Evolutionary conservation across 2,329 filamentous ascomycete species (phyloP).

Genomic region (Hypoxylon sp.): DNA sequence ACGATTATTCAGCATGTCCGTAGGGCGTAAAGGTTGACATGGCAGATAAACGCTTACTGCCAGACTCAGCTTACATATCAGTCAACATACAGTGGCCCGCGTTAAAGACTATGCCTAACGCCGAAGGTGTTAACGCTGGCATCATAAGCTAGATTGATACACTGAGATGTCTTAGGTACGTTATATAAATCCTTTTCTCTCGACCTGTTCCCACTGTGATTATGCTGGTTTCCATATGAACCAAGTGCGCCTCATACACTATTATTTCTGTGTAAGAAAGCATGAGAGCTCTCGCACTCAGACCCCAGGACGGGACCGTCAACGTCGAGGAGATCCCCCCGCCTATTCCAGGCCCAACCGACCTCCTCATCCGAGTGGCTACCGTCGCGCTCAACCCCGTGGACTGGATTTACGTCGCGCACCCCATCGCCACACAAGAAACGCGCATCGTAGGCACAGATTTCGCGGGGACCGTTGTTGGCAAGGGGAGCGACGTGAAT

Average conservation of each 20-base stretch:
- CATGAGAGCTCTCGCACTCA: constrained; percentile 20
- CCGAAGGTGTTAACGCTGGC: not conserved
- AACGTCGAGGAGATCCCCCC: constrained; percentile 19
- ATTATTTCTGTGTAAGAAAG: not conserved
- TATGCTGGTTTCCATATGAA: not conserved
- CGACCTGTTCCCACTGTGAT: not conserved
- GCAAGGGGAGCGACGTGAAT: not conserved
- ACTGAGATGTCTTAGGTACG: not conserved
- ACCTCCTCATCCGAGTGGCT: constrained; percentile 19
- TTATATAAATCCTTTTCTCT: not conserved
- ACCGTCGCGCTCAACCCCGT: constrained; percentile 24
- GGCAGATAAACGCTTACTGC: not conserved
- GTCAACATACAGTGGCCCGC: not conserved
- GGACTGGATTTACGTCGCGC: constrained; percentile 16
- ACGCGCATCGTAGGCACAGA: constrained; percentile 12
- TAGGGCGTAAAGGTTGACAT: constrained; percentile 17
- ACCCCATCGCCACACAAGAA: constrained; percentile 10
- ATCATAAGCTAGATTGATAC: not conserved
- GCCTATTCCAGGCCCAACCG: constrained; percentile 4
- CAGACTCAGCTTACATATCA: constrained; percentile 12
- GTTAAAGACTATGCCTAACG: not conserved
- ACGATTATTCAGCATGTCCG: constrained; percentile 11
- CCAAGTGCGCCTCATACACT: not conserved
- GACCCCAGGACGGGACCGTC: not conserved
- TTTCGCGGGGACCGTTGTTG: constrained; percentile 16